Evolutionary conservation across 208 protist species (phyloP).

Genomic region (Leishmania gerbilli): DNA sequence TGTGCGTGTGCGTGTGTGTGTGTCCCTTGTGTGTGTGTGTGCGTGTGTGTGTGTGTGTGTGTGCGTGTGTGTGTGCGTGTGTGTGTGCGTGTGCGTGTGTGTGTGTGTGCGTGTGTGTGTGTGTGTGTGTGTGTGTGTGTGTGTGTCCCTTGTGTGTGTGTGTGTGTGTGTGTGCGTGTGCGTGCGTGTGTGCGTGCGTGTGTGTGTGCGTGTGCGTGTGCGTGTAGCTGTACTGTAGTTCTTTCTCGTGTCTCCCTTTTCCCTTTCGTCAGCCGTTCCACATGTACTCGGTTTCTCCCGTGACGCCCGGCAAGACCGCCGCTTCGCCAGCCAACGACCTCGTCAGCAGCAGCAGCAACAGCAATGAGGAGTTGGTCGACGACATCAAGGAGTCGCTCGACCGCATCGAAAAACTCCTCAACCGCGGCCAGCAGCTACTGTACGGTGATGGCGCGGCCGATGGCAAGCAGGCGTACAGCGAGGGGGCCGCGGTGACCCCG

Average conservation of each 20-base stretch:
- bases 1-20: not conserved
- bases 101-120: too few species aligned
- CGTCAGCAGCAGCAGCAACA: not conserved
- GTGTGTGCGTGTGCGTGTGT: too few species aligned
- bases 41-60: too few species aligned
- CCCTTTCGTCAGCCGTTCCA: not conserved
- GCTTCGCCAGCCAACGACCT: not conserved
- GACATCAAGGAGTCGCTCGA: constrained; percentile 55
- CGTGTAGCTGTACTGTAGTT: not conserved
- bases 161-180: too few species aligned
- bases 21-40: too few species aligned
- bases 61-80: too few species aligned
- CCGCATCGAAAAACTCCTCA: constrained; percentile 58
- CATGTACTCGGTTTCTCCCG: not conserved
- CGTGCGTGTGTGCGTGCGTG: too few species aligned
- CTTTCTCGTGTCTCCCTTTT: not conserved
- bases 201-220: not conserved
- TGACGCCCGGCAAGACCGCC: not conserved
- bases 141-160: too few species aligned
- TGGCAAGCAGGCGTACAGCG: not conserved
- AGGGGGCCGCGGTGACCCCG: not conserved
- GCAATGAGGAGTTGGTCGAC: constrained; percentile 25
- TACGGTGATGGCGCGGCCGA: constrained; percentile 42
- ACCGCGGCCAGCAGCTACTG: constrained; percentile 49
- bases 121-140: too few species aligned